phyloP scores from a whole-genome alignment of 495 filamentous ascomycete genomes.

The Penicillium bialowiezense region DNA sequence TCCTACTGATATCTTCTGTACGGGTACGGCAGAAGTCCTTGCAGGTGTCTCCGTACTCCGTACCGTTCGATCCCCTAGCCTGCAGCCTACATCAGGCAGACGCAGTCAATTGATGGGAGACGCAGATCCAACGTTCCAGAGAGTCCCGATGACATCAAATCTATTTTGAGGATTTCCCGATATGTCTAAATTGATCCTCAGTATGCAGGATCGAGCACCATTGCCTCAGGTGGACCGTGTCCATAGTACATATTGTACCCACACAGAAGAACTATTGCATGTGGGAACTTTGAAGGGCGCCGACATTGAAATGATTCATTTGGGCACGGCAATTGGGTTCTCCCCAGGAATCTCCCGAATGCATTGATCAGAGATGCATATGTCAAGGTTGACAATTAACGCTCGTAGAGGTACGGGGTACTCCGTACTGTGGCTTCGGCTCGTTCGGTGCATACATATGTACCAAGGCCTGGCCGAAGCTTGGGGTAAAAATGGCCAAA shows the following conservation, averaged over 20 bases:
- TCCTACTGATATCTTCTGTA: too few relatives aligned
- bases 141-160: not conserved
- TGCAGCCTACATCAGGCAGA: conserved; percentile 1
- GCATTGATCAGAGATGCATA: not conserved
- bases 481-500: too few relatives aligned
- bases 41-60: too few relatives aligned
- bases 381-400: not conserved
- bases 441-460: too few relatives aligned
- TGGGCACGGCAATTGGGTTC: not conserved
- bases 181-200: not conserved
- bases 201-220: conserved; percentile 2
- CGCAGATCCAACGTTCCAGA: not conserved
- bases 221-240: conserved; percentile 2
- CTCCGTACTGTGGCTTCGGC: not conserved
- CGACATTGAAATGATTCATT: not conserved
- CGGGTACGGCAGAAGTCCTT: too few relatives aligned
- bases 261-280: conserved; percentile 1
- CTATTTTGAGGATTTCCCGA: not conserved
- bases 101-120: conserved; percentile 3
- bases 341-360: not conserved
- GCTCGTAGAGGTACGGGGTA: not conserved
- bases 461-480: too few relatives aligned
- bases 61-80: not conserved
- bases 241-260: conserved; percentile 1
- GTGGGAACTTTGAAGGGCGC: not conserved